Percentiles rank a stretch among this genome's conserved stretches.
phyloP scores from a whole-genome alignment of 768 basidiomycete species.

The Hirschioporus abietinus region DNA sequence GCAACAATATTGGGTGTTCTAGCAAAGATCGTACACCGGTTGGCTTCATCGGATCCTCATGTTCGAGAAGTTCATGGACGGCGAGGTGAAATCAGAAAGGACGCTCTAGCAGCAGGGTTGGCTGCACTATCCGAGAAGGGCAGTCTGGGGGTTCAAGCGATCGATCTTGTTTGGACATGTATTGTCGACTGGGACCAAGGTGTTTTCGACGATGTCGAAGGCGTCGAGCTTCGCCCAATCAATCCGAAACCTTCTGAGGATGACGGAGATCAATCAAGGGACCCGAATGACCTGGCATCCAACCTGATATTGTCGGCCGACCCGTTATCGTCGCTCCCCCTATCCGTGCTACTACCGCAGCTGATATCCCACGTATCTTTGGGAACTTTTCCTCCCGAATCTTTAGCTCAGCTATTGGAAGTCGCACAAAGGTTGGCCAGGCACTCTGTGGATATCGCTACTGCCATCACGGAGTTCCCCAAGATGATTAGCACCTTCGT shows the following conservation, averaged over 20 bases:
- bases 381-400: slow-evolving; percentile 41
- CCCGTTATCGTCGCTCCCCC: slow-evolving; percentile 29
- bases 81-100: slow-evolving; percentile 44
- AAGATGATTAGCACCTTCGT: slow-evolving; percentile 49
- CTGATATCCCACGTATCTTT: slow-evolving; percentile 34
- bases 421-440: slow-evolving; percentile 58
- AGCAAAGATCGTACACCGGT: slow-evolving; percentile 44
- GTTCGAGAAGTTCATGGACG: slow-evolving; percentile 21
- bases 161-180: slow-evolving; percentile 72
- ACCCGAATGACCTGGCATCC: neutral
- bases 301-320: slow-evolving; percentile 12
- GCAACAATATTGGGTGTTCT: slow-evolving; percentile 76
- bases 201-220: slow-evolving; percentile 24
- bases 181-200: slow-evolving; percentile 59
- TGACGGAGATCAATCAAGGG: neutral
- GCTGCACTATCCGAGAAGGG: slow-evolving; percentile 64
- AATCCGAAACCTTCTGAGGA: neutral
- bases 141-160: slow-evolving; percentile 58
- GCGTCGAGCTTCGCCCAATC: slow-evolving; percentile 38
- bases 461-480: slow-evolving; percentile 44
- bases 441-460: slow-evolving; percentile 49
- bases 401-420: slow-evolving; percentile 50
- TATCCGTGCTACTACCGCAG: slow-evolving; percentile 47
- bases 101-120: slow-evolving; percentile 60
- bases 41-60: slow-evolving; percentile 23